Evolutionary conservation across 345 rosid species (phyloP).

Genomic region (Bruguiera parviflora): DNA sequence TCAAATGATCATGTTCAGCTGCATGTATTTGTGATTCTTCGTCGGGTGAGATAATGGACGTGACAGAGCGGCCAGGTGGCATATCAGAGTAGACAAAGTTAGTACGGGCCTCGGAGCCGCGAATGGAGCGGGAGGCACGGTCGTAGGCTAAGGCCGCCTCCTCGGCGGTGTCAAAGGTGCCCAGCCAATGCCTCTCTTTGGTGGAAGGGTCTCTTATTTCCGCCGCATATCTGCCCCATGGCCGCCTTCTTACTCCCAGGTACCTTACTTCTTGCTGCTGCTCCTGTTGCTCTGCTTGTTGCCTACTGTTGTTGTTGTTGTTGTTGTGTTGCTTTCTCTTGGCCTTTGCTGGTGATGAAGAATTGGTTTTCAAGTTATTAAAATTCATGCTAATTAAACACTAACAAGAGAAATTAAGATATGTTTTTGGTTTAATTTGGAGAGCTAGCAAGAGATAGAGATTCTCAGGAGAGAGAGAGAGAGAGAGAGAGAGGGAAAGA

Average conservation of each 20-base stretch:
- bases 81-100: constrained; percentile 88
- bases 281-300: constrained; percentile 23
- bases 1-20: constrained; percentile 21
- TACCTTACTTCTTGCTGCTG: constrained; percentile 44
- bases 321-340: constrained; percentile 44
- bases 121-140: constrained; percentile 84
- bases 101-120: constrained; percentile 81
- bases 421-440: constrained; percentile 6
- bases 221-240: constrained; percentile 95
- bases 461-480: constrained; percentile 5
- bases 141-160: constrained; percentile 94
- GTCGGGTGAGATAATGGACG: constrained; percentile 80
- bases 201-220: constrained; percentile 93
- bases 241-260: constrained; percentile 89
- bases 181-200: constrained; percentile 91
- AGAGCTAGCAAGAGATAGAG: constrained; percentile 17
- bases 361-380: constrained; percentile 25
- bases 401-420: constrained; percentile 4
- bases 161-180: constrained; percentile 84
- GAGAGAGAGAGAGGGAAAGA: too few species aligned
- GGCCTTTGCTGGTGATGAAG: constrained; percentile 47
- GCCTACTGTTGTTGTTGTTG: constrained; percentile 8
- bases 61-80: constrained; percentile 82
- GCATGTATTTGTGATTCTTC: constrained; percentile 47
- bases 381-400: constrained; percentile 31